Percentiles rank a stretch among this genome's conserved stretches.
phyloP scores from a whole-genome alignment of 352 stramenopile species.

The Vaucheria bursata region DNA sequence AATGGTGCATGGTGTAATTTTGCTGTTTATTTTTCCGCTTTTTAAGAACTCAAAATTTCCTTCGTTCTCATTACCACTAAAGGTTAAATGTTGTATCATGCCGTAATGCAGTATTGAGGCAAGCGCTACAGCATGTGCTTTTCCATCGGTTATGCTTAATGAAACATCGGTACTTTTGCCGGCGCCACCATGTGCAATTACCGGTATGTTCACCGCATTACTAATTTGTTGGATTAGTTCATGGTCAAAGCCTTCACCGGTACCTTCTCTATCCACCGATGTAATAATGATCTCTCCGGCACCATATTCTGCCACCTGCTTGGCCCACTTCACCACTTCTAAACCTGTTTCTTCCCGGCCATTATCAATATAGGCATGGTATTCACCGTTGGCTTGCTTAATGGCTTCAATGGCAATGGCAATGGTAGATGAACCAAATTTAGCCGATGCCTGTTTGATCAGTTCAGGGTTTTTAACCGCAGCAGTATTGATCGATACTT shows the following conservation, averaged over 20 bases:
- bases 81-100: too few species aligned
- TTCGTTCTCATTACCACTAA: too few species aligned
- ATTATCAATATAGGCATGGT: conserved; percentile 80
- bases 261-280: conserved; percentile 96
- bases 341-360: conserved; percentile 78
- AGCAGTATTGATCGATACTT: conserved; percentile 93
- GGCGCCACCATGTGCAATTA: conserved; percentile 92
- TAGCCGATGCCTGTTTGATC: too few species aligned
- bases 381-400: conserved; percentile 59
- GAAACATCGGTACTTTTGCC: too few species aligned
- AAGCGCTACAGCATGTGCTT: too few species aligned
- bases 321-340: conserved; percentile 58
- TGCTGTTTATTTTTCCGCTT: too few species aligned
- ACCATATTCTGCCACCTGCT: conserved; percentile 72
- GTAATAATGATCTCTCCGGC: conserved; percentile 96
- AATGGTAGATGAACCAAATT: conserved; percentile 55
- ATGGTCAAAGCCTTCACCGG: conserved; percentile 73
- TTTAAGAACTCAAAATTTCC: too few species aligned
- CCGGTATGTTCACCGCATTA: conserved; percentile 83
- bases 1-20: too few species aligned
- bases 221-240: conserved; percentile 70
- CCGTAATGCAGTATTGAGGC: too few species aligned
- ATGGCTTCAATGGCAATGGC: conserved; percentile 81
- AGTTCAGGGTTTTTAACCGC: conserved; percentile 84
- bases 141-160: too few species aligned